A percentile compares a stretch with the other conserved stretches of the same genome.
Evolutionary conservation across 768 basidiomycete species (phyloP).

Genomic region (Podaxis rugospora): DNA sequence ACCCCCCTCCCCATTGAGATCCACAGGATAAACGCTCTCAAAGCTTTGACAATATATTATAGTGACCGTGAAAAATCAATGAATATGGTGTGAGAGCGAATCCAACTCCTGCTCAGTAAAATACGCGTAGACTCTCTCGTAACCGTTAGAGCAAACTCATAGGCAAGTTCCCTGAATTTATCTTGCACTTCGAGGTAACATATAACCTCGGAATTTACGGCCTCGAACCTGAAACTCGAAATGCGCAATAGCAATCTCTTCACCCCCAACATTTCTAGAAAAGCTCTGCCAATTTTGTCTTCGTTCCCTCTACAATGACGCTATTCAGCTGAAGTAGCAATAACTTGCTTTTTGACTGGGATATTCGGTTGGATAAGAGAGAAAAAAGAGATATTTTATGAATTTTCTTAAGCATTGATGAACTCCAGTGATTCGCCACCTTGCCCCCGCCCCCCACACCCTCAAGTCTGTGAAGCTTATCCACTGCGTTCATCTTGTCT

Average conservation of each 20-base stretch:
- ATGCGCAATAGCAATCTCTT: neutral
- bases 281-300: neutral
- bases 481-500: neutral
- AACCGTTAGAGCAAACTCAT: neutral
- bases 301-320: neutral
- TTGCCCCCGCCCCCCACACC: too few species aligned
- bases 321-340: neutral
- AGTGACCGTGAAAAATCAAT: neutral
- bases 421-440: neutral
- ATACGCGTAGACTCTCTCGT: neutral
- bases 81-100: neutral
- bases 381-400: neutral
- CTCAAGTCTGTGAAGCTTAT: too few species aligned
- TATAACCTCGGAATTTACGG: neutral
- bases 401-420: neutral
- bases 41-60: neutral
- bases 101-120: neutral
- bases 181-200: neutral
- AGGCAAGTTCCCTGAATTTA: neutral
- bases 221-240: neutral
- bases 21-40: slow-evolving; percentile 3
- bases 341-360: neutral
- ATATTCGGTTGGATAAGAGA: neutral
- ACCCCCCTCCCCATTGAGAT: neutral
- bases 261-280: neutral